A percentile compares a stretch with the other conserved stretches of the same genome.
phyloP scores from a whole-genome alignment of 345 rosid species.

The Lenwebbia sp. region DNA sequence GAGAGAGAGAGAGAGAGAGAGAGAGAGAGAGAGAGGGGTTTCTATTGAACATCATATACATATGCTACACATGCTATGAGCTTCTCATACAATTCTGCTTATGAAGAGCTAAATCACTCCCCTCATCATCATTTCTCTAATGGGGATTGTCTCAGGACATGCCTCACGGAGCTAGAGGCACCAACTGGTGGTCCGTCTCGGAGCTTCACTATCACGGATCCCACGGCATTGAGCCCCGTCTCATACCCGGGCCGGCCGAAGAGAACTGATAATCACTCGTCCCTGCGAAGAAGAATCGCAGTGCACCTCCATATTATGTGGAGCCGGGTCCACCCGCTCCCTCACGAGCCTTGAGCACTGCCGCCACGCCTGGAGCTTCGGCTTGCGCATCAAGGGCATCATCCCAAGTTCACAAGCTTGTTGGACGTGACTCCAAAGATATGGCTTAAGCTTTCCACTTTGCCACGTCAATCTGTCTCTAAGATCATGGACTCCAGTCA shows the following conservation, averaged over 20 bases:
- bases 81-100: neutral
- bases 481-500: neutral
- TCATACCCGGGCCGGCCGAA: neutral
- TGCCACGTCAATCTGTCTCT: neutral
- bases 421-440: neutral
- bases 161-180: neutral
- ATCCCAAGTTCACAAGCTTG: neutral
- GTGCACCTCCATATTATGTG: slow-evolving; percentile 79
- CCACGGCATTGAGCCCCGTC: neutral
- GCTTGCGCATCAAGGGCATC: neutral
- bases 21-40: neutral
- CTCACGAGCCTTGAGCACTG: slow-evolving; percentile 38
- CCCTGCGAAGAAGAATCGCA: slow-evolving; percentile 46
- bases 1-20: no score
- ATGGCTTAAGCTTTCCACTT: neutral
- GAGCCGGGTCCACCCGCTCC: slow-evolving; percentile 53
- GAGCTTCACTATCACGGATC: neutral
- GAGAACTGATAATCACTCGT: slow-evolving; percentile 6
- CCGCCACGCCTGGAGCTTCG: slow-evolving; percentile 30
- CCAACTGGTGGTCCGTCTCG: neutral
- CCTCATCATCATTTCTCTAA: neutral
- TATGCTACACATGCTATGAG: neutral
- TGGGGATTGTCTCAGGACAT: neutral
- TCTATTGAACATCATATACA: neutral
- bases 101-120: neutral